Evolutionary conservation across 768 basidiomycete species (phyloP).

Genomic region (Russula griseocarnosa): DNA sequence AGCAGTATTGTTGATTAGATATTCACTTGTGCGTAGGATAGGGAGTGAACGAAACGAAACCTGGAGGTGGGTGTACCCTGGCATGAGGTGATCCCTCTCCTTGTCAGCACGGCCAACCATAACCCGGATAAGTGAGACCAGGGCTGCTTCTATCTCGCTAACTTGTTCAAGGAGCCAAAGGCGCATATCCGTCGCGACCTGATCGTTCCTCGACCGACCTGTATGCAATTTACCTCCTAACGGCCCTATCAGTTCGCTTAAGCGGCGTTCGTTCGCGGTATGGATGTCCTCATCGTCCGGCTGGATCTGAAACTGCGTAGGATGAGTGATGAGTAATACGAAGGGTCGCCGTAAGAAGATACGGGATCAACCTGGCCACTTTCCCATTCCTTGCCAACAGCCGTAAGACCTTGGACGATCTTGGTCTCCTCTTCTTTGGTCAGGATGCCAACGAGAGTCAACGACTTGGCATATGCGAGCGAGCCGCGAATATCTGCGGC

Average conservation of each 20-base stretch:
- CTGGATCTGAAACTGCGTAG: constrained; percentile 61
- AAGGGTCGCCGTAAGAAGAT: constrained; percentile 2
- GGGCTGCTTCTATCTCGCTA: constrained; percentile 54
- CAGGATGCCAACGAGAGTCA: constrained; percentile 77
- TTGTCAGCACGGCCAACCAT: constrained; percentile 91
- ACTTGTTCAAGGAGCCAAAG: constrained; percentile 89
- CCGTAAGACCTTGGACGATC: constrained; percentile 69
- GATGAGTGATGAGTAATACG: not conserved
- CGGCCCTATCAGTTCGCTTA: constrained; percentile 89
- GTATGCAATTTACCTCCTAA: constrained; percentile 96
- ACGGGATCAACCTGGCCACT: constrained; percentile 54
- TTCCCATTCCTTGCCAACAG: constrained; percentile 84
- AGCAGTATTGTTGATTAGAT: constrained; percentile 5
- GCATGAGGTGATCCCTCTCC: constrained; percentile 86
- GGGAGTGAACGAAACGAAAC: constrained; percentile 40
- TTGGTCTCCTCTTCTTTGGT: constrained; percentile 66
- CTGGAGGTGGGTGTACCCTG: constrained; percentile 98
- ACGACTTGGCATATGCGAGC: constrained; percentile 90
- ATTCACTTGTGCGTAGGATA: not conserved
- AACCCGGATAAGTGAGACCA: constrained; percentile 79
- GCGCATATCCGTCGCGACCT: constrained; percentile 98
- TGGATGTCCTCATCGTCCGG: constrained; percentile 98
- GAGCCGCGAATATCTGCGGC: constrained; percentile 89
- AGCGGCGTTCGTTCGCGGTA: constrained; percentile 93
- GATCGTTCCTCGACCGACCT: constrained; percentile 95